Evolutionary conservation across 1,284 basidiomycete genomes (phyloP).

Genomic region (Apiotrichum sp.): DNA sequence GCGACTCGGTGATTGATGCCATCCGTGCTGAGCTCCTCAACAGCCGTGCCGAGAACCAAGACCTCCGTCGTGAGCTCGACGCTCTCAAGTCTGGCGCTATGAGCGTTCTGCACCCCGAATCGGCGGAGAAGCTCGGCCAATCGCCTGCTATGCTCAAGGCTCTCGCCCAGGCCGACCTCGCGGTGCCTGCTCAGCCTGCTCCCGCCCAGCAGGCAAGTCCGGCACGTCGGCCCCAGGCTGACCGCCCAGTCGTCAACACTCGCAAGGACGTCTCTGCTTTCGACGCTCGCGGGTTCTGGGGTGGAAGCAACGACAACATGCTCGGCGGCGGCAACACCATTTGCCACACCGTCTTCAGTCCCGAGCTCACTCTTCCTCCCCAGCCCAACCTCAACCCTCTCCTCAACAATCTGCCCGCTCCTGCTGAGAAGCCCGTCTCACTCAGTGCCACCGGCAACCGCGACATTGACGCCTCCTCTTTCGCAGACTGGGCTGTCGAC

Average conservation of each 20-base stretch:
- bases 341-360: constrained; percentile 76
- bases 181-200: constrained; percentile 15
- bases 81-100: constrained; percentile 63
- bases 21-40: constrained; percentile 78
- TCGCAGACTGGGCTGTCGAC: constrained; percentile 56
- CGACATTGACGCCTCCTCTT: constrained; percentile 57
- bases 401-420: constrained; percentile 49
- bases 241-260: constrained; percentile 58
- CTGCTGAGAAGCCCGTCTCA: constrained; percentile 3
- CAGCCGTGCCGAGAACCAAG: constrained; percentile 72
- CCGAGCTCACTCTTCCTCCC: constrained; percentile 50
- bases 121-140: constrained; percentile 29
- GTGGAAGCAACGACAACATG: constrained; percentile 47
- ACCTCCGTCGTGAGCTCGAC: constrained; percentile 73
- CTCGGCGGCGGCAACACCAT: constrained; percentile 66
- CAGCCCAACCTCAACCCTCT: constrained; percentile 71
- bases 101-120: constrained; percentile 47
- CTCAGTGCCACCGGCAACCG: constrained; percentile 28
- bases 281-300: constrained; percentile 63
- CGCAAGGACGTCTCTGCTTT: constrained; percentile 63
- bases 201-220: background rate
- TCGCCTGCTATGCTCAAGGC: constrained; percentile 42
- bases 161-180: constrained; percentile 23
- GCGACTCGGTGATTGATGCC: constrained; percentile 81
- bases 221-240: constrained; percentile 17